Base-by-base conservation (phyloP, 495 filamentous ascomycete genomes). In the Parachaetomium inaequale region DNA sequence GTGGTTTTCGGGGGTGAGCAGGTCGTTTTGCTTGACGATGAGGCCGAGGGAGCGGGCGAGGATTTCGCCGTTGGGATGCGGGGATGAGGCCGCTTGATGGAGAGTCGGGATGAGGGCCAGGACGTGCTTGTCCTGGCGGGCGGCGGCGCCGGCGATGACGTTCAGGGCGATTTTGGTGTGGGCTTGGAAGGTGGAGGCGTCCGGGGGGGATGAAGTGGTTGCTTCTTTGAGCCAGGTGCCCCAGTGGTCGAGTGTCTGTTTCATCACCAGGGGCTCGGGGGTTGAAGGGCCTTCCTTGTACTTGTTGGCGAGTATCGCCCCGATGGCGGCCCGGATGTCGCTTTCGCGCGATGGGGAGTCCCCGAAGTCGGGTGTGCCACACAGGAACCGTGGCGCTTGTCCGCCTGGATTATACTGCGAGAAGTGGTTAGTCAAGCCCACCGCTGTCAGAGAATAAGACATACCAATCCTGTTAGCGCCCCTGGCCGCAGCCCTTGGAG, bases 401-500 rank as follows among this genome's bases (percentile, higher is more conserved):
- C 71, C 68, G 8, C 38, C 59, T 7, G 67, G 70, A 15, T 59
- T 42, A 25, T 74, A 72, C 71, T 74, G 52, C 21, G 25, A 51
- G 11, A 15, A 2, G 1, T 14, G 12, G 46, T 75, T 38, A 74
- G 68, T 25, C 6, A 28, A 2, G 8, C 38, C 40, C 3, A 0
- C 17, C 7, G 26, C 1, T 25, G 25, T 28, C 11, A 8, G 31
- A 4, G 23, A 15, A 19, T 1, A 14, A 31, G 7, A 67, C 77
- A 63, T 66, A 81, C 79, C 56, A 74, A 49, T 36, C 64, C 50
- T 14, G 47, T 56, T 64, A 81, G 63, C 21, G 72, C 73, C 3
- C 60, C 65, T 7, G 79, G 77, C 64, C 75, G 67, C 31, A 81
- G 64, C 14, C 77, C 79, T 55, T 78, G 70, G 10, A 81, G 59